Percentiles rank a stretch among this genome's conserved stretches.
Conservation (phyloP, 192 early-diverging fungal genomes). For the Coemansia furcata region DNA sequence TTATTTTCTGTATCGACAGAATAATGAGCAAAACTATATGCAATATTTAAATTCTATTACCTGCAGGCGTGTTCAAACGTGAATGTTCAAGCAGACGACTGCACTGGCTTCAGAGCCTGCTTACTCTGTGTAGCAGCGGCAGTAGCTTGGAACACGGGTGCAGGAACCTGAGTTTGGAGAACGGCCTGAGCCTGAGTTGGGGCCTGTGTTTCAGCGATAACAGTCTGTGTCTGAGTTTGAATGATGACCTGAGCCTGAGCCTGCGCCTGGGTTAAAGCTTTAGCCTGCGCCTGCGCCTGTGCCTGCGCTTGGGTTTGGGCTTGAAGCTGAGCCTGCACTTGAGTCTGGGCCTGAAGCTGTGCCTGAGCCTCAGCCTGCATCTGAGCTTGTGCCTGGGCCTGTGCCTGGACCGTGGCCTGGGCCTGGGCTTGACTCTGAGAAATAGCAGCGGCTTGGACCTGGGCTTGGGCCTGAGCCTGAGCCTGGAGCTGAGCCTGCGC, state of each 20-base stretch:
- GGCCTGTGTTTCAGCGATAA: constrained; percentile 10
- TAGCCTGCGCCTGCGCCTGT: constrained; percentile 43
- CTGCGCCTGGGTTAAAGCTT: constrained; percentile 23
- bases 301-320: constrained; percentile 37
- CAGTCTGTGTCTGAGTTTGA: background rate
- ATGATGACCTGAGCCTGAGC: constrained; percentile 10
- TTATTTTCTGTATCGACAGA: no score
- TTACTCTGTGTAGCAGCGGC: background rate
- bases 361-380: constrained; percentile 46
- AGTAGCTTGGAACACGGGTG: constrained; percentile 13
- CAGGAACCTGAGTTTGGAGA: background rate
- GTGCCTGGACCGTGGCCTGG: constrained; percentile 20
- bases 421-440: constrained; percentile 2
- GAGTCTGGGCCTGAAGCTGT: constrained; percentile 38
- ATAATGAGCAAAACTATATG: background rate
- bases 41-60: background rate
- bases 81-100: background rate
- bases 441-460: constrained; percentile 31
- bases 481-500: constrained; percentile 18
- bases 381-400: constrained; percentile 35
- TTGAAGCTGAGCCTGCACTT: constrained; percentile 41
- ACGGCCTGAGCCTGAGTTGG: constrained; percentile 12
- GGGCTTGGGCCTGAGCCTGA: constrained; percentile 20
- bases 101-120: background rate
- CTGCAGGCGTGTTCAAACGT: background rate